Evolutionary conservation across 1,284 basidiomycete species (phyloP).

Genomic region (Apiotrichum mycotoxinovorans): DNA sequence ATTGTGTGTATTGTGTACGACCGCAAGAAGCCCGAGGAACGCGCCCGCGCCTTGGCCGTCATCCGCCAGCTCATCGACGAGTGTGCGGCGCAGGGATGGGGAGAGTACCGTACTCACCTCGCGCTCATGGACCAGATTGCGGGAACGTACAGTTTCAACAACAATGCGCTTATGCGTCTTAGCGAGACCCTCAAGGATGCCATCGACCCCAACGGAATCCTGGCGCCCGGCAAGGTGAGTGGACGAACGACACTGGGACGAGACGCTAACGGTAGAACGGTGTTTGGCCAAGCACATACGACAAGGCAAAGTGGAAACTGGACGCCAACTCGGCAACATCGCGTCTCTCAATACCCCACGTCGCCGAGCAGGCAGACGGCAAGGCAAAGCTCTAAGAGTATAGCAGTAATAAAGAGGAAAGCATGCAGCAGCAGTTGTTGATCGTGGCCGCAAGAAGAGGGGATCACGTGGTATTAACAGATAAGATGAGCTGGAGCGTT

Average conservation of each 20-base stretch:
- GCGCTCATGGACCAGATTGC: constrained; percentile 27
- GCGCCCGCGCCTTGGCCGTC: constrained; percentile 17
- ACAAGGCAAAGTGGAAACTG: constrained; percentile 12
- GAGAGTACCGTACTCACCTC: constrained; percentile 32
- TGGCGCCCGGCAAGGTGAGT: constrained; percentile 27
- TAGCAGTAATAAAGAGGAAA: too few species aligned
- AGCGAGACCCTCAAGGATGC: constrained; percentile 35
- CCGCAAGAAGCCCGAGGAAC: constrained; percentile 26
- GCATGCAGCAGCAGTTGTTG: too few species aligned
- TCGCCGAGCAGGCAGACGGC: too few species aligned
- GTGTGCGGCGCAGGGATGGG: constrained; percentile 29
- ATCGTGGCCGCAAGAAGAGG: too few species aligned
- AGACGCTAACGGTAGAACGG: constrained; percentile 4
- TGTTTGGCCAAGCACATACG: constrained; percentile 6
- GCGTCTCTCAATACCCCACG: too few species aligned
- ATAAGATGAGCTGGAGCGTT: too few species aligned
- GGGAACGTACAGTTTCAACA: constrained; percentile 24
- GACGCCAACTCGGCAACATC: not conserved
- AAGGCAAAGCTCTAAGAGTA: too few species aligned
- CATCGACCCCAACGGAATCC: constrained; percentile 36
- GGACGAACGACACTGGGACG: not conserved
- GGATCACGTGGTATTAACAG: too few species aligned
- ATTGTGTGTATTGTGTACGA: constrained; percentile 26
- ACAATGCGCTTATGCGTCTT: constrained; percentile 27
- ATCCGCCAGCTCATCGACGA: constrained; percentile 25